These are phyloP conservation scores for Yamadazyma triangularis DNA, from an alignment of 1,139 yeast genomes.

Conservation along the genomic window DNA sequence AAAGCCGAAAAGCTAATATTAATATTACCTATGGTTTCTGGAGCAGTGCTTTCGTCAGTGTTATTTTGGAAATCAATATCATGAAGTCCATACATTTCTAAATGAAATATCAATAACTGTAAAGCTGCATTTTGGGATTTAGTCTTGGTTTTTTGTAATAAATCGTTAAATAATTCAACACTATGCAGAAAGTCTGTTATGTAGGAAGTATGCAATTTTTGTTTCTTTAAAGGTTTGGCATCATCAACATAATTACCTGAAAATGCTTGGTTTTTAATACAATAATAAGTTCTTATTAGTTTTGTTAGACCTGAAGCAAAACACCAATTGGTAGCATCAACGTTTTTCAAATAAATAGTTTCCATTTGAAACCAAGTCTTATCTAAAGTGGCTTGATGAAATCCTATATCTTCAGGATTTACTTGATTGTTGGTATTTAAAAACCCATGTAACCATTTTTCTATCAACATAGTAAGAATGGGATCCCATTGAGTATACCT, in stretches of 20 bases:
- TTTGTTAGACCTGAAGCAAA: slow-evolving; percentile 9
- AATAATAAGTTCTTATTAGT: slow-evolving; percentile 5
- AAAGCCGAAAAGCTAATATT: no score
- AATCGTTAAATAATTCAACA: slow-evolving; percentile 1
- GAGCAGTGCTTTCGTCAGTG: no score
- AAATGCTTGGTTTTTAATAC: background rate
- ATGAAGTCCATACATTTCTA: no score
- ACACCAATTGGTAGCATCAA: slow-evolving; percentile 9
- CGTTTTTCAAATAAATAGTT: slow-evolving; percentile 7
- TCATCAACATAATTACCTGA: no score
- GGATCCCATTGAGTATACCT: no score
- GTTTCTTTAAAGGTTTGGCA: background rate
- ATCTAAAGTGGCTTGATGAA: background rate
- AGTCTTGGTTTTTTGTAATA: background rate
- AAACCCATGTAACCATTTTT: background rate
- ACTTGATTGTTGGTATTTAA: background rate
- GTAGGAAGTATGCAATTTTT: background rate
- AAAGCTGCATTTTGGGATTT: slow-evolving; percentile 1
- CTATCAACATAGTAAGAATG: background rate
- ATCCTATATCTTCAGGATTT: background rate
- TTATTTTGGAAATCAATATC: no score
- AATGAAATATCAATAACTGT: slow-evolving; percentile 4
- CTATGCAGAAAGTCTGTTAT: background rate
- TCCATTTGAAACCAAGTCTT: slow-evolving; percentile 3
- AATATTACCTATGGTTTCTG: no score